phyloP scores from a whole-genome alignment of 2,329 filamentous ascomycete genomes.

The Lachnellula arida region DNA sequence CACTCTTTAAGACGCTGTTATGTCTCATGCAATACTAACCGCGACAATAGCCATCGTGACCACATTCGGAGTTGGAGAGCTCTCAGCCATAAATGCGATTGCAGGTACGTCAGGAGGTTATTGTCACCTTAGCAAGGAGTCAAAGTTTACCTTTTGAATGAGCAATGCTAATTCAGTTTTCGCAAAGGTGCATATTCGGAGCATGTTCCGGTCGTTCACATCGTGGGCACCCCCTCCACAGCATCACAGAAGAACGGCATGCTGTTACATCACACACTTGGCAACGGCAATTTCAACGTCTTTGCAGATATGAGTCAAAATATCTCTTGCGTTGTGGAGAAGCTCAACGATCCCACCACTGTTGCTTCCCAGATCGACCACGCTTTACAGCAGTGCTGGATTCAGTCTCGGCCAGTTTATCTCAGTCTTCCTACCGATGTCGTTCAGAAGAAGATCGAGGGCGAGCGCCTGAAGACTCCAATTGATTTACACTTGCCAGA shows the following conservation, averaged over 20 bases:
- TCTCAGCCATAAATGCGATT: slow-evolving; percentile 69
- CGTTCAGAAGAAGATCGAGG: slow-evolving; percentile 71
- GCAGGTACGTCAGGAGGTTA: slow-evolving; percentile 39
- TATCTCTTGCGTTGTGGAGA: slow-evolving; percentile 67
- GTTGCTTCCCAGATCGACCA: slow-evolving; percentile 74
- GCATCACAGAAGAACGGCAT: slow-evolving; percentile 42
- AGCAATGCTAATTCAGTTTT: neutral
- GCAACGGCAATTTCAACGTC: slow-evolving; percentile 76
- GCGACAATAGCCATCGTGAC: slow-evolving; percentile 54
- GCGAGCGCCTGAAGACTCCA: slow-evolving; percentile 61
- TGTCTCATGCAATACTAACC: too few relatives aligned
- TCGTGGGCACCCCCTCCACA: slow-evolving; percentile 51
- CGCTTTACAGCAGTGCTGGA: slow-evolving; percentile 68
- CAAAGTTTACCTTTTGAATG: neutral
- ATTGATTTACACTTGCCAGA: slow-evolving; percentile 60
- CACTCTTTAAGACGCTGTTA: too few relatives aligned
- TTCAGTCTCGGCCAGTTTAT: slow-evolving; percentile 74
- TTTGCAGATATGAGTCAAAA: slow-evolving; percentile 73
- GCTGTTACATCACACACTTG: slow-evolving; percentile 64
- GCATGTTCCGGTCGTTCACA: slow-evolving; percentile 63
- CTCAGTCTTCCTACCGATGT: slow-evolving; percentile 80
- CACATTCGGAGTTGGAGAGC: slow-evolving; percentile 70
- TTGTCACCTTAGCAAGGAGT: neutral
- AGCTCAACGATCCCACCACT: slow-evolving; percentile 64
- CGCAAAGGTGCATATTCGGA: slow-evolving; percentile 59